Base-by-base conservation (phyloP, 768 basidiomycete species). In the Termitomyces heimii region DNA sequence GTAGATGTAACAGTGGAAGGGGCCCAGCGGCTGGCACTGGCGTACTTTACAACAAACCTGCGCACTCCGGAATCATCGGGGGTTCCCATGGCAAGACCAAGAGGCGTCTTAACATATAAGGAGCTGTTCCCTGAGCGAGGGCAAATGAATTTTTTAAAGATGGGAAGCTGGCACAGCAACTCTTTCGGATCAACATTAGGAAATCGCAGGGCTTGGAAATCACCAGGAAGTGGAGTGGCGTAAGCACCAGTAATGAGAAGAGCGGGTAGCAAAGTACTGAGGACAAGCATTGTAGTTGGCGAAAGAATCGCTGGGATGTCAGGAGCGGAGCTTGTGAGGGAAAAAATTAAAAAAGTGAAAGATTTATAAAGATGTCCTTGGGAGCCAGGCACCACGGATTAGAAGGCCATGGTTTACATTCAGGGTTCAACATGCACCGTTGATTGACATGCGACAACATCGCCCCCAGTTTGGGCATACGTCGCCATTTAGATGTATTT, bases 21-120 rank as follows among this genome's bases (percentile, higher is more conserved):
- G 44, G 73, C 68, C 85, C 86, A 92, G 55, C 89, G 77, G 14
- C 72, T 59, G 6, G 85, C 84, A 55, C 73, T 74, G 8, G 82
- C 89, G 66, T 92, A 92, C 63, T 77, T 84, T 56, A 86, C 87
- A 32, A 81, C 66, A 65, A 84, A 90, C 42, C 87, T 76, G 51
- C 73, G 69, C 28, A 77, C 82, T 31, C 80, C 82, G 46, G 75
- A 66, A 18, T 71, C 69, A 59, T 82, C 81, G 4, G 71, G 40
- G 4, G 76, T 73, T 31, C 88, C 88, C 18, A 68, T 66, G 9
- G 88, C 88, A 20, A 70, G 68, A 18, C 88, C 88, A 26, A 88
- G 57, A 18, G 77, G 73, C 1, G 88, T 89, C 18, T 59, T 22
- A 31, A 72, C 63, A 37, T 60, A 71, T 37, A 70, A 57, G 20